Percentiles rank a stretch among this genome's conserved stretches.
phyloP scores from a whole-genome alignment of 441 rosid species.

The Kokia cookei region DNA sequence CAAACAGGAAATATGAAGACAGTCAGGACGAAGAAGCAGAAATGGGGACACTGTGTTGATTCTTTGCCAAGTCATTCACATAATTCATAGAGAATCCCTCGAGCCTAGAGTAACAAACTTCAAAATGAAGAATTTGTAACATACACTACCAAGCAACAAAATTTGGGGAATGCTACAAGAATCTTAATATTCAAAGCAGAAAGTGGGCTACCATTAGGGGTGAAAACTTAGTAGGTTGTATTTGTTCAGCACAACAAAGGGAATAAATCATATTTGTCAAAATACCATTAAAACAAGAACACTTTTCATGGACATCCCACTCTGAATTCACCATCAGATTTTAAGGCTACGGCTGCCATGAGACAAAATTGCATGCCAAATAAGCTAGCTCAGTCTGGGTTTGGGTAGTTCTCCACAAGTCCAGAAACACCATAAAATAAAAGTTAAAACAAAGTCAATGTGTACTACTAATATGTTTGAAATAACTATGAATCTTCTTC shows the following conservation, averaged over 20 bases:
- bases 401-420: neutral
- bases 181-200: neutral
- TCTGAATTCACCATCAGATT: neutral
- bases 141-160: neutral
- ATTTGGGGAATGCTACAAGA: neutral
- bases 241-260: neutral
- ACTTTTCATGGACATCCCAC: neutral
- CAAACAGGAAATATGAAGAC: neutral
- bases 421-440: neutral
- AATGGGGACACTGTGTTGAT: neutral
- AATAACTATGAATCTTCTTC: neutral
- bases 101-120: neutral
- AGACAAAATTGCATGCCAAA: neutral
- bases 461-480: neutral
- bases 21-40: neutral
- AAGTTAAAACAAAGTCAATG: neutral
- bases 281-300: neutral
- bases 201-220: neutral
- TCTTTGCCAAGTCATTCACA: neutral
- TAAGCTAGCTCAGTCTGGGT: neutral
- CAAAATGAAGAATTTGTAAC: neutral
- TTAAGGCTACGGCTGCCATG: neutral
- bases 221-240: neutral
- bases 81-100: neutral
- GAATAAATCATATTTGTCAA: neutral